Percentiles rank a stretch among this genome's conserved stretches.
These are phyloP conservation scores for Suillus ampliporus DNA, from an alignment of 768 basidiomycete genomes.

Conservation along the genomic window DNA sequence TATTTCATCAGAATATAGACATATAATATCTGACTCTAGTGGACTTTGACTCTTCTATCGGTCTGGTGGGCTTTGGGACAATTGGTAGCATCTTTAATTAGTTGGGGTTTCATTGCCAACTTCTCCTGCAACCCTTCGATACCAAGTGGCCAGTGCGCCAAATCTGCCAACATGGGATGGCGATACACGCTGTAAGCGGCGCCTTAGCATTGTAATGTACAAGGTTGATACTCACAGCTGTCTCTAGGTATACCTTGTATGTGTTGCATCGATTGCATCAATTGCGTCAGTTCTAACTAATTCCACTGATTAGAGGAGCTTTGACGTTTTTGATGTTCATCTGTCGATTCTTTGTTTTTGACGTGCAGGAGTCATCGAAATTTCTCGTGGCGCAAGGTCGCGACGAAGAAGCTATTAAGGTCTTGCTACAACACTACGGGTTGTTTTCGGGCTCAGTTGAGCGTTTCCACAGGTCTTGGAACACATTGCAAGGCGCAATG, in stretches of 20 bases:
- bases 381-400: conserved; percentile 62
- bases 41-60: conserved; percentile 60
- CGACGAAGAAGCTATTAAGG: conserved; percentile 59
- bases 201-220: background rate
- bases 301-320: conserved; percentile 39
- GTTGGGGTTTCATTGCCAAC: conserved; percentile 61
- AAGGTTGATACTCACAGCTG: conserved; percentile 7
- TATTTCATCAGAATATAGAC: conserved; percentile 4
- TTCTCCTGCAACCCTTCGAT: conserved; percentile 51
- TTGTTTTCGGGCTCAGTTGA: background rate
- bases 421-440: conserved; percentile 16
- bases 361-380: conserved; percentile 66
- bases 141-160: conserved; percentile 47
- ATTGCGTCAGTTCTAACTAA: conserved; percentile 12
- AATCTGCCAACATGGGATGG: conserved; percentile 64
- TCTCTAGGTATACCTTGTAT: conserved; percentile 47
- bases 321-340: conserved; percentile 60
- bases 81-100: conserved; percentile 54
- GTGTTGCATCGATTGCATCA: conserved; percentile 23
- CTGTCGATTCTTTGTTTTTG: conserved; percentile 60
- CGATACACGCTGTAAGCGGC: conserved; percentile 52
- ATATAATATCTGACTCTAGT: conserved; percentile 34
- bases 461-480: conserved; percentile 45
- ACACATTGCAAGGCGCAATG: conserved; percentile 54
- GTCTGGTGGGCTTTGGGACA: conserved; percentile 60